These are phyloP conservation scores for Penicillium freii DNA, from an alignment of 2,329 filamentous ascomycete species.

Conservation along the genomic window DNA sequence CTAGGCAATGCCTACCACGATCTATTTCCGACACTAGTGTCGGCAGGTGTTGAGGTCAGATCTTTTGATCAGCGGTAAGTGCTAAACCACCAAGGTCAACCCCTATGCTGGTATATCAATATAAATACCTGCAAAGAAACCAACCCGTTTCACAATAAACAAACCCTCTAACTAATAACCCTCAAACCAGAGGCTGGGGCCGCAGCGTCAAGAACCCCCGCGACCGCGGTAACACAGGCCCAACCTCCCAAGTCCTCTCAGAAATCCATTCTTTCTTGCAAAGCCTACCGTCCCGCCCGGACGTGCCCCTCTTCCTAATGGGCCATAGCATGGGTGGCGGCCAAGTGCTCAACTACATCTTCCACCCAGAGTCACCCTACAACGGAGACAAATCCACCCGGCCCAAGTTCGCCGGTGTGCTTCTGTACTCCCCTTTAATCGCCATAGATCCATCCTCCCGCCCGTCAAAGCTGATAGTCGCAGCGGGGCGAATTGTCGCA, in stretches of 20 bases:
- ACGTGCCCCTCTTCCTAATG: slow-evolving; percentile 68
- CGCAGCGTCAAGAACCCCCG: slow-evolving; percentile 61
- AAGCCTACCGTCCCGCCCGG: slow-evolving; percentile 51
- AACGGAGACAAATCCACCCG: slow-evolving; percentile 51
- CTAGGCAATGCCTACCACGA: slow-evolving; percentile 70
- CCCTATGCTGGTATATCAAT: background rate
- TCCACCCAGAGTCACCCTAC: slow-evolving; percentile 34
- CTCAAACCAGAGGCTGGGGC: slow-evolving; percentile 67
- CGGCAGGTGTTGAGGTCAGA: slow-evolving; percentile 70
- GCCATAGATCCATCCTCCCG: slow-evolving; percentile 64
- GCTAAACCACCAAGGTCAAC: background rate
- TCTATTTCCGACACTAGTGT: slow-evolving; percentile 69
- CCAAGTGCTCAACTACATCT: slow-evolving; percentile 63
- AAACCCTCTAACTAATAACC: background rate
- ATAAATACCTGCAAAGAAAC: background rate
- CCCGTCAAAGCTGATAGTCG: slow-evolving; percentile 63
- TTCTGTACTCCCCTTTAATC: slow-evolving; percentile 77
- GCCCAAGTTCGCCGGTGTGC: slow-evolving; percentile 65
- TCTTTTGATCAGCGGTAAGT: slow-evolving; percentile 71
- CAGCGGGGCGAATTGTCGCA: slow-evolving; percentile 65
- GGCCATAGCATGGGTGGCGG: slow-evolving; percentile 92
- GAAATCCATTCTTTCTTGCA: slow-evolving; percentile 77
- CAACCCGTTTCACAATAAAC: too few species aligned
- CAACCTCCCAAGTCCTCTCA: slow-evolving; percentile 67
- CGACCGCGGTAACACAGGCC: slow-evolving; percentile 70